phyloP scores from a whole-genome alignment of 495 filamentous ascomycete genomes.

The Geopyxis carbonaria region DNA sequence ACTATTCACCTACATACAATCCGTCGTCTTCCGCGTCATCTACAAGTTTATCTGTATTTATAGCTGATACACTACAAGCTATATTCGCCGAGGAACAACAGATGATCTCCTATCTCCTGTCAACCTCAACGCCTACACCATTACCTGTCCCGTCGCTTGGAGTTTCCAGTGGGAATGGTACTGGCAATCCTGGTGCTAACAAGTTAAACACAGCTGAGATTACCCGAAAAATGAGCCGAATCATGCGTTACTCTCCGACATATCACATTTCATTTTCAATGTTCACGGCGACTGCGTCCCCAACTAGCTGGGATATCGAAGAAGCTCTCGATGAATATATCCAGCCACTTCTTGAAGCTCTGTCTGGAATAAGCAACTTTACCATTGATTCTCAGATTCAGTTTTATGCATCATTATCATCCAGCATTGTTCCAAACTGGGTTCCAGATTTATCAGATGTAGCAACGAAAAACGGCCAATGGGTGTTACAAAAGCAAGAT shows the following conservation, averaged over 20 bases:
- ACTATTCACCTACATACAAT: constrained; percentile 57
- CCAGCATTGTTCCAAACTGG: constrained; percentile 21
- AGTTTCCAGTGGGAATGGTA: constrained; percentile 11
- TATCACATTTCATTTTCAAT: constrained; percentile 95
- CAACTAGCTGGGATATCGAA: constrained; percentile 86
- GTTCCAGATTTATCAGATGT: too few species aligned
- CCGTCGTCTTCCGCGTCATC: constrained; percentile 51
- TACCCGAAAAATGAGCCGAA: constrained; percentile 49
- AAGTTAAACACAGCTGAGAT: constrained; percentile 33
- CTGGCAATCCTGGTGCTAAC: constrained; percentile 16
- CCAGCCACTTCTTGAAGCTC: constrained; percentile 56
- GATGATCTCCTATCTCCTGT: constrained; percentile 67
- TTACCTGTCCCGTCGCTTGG: too few species aligned
- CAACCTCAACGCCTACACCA: constrained; percentile 34
- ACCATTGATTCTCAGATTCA: constrained; percentile 95
- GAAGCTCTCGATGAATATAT: constrained; percentile 66
- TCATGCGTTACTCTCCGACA: constrained; percentile 79
- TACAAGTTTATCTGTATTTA: constrained; percentile 59
- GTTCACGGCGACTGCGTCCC: constrained; percentile 59
- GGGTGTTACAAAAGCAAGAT: constrained; percentile 68
- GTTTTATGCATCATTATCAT: constrained; percentile 58
- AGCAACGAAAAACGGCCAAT: constrained; percentile 34
- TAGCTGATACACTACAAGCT: constrained; percentile 60
- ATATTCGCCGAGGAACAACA: constrained; percentile 82
- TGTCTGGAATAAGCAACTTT: constrained; percentile 78